Percentiles rank a stretch among this genome's conserved stretches.
phyloP scores from a whole-genome alignment of 768 basidiomycete genomes.

The Chalciporus piperatus region DNA sequence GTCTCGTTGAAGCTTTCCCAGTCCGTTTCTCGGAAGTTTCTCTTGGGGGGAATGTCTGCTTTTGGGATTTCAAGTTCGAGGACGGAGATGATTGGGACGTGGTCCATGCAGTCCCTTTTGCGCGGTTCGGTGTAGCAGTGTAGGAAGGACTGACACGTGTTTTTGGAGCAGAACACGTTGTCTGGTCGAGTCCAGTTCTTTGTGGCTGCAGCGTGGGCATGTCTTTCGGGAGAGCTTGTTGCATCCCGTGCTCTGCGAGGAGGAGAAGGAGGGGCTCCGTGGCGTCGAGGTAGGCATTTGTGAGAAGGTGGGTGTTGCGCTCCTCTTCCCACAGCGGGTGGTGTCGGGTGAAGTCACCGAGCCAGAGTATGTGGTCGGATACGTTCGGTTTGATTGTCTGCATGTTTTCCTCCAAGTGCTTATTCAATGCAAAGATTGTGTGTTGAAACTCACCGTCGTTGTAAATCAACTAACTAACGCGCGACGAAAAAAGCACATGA shows the following conservation, averaged over 20 bases:
- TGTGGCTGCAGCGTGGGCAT: conserved; percentile 27
- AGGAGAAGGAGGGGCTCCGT: conserved; percentile 15
- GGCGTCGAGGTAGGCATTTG: neutral
- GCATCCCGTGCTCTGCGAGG: conserved; percentile 20
- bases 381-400: neutral
- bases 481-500: no score
- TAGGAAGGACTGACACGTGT: no score
- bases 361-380: conserved; percentile 17
- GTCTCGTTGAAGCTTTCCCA: no score
- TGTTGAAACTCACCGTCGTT: conserved; percentile 2
- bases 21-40: no score
- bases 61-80: no score
- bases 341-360: conserved; percentile 33
- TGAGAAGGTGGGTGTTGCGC: conserved; percentile 22
- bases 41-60: no score
- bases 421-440: neutral
- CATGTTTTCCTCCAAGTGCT: neutral
- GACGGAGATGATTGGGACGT: conserved; percentile 27
- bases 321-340: conserved; percentile 31
- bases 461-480: no score
- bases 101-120: no score
- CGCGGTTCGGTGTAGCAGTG: no score
- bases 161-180: conserved; percentile 30
- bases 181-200: conserved; percentile 33
- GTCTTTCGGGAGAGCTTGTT: conserved; percentile 27